Evolutionary conservation across 176 grass and related monocot genomes (phyloP).

Genomic region (Aechmea fasciata): DNA sequence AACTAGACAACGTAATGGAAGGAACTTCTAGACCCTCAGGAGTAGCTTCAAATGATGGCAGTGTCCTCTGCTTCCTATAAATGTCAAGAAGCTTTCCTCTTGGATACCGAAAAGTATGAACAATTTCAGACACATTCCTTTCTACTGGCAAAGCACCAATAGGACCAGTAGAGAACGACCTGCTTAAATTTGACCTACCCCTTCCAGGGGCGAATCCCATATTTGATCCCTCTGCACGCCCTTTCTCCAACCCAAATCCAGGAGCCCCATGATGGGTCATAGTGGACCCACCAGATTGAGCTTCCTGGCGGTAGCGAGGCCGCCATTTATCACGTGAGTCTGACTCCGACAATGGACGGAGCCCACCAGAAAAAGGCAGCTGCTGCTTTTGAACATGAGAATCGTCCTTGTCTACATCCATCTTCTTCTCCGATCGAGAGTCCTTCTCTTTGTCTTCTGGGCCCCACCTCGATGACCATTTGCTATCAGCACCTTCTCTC

Average conservation of each 20-base stretch:
- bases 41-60: slow-evolving; percentile 31
- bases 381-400: slow-evolving; percentile 52
- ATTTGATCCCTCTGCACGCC: slow-evolving; percentile 44
- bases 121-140: slow-evolving; percentile 21
- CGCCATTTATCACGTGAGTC: slow-evolving; percentile 99
- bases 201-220: slow-evolving; percentile 84
- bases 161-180: slow-evolving; percentile 40
- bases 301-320: slow-evolving; percentile 88
- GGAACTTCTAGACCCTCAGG: slow-evolving; percentile 46
- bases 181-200: slow-evolving; percentile 59
- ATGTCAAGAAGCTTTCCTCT: slow-evolving; percentile 95
- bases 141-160: slow-evolving; percentile 53
- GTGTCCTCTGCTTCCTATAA: slow-evolving; percentile 58
- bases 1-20: slow-evolving; percentile 54
- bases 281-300: slow-evolving; percentile 35
- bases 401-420: slow-evolving; percentile 59
- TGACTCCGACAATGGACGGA: slow-evolving; percentile 41
- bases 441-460: slow-evolving; percentile 95
- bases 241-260: slow-evolving; percentile 91
- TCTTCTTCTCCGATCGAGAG: slow-evolving; percentile 56
- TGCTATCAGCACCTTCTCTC: slow-evolving; percentile 60
- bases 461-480: slow-evolving; percentile 98
- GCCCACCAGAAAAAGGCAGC: slow-evolving; percentile 47
- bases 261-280: slow-evolving; percentile 62
- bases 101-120: slow-evolving; percentile 57